Evolutionary conservation across 805 yeast species (phyloP), one percentile per base, ranked within the genome.

Genomic region (Monosporozyma unispora): DNA sequence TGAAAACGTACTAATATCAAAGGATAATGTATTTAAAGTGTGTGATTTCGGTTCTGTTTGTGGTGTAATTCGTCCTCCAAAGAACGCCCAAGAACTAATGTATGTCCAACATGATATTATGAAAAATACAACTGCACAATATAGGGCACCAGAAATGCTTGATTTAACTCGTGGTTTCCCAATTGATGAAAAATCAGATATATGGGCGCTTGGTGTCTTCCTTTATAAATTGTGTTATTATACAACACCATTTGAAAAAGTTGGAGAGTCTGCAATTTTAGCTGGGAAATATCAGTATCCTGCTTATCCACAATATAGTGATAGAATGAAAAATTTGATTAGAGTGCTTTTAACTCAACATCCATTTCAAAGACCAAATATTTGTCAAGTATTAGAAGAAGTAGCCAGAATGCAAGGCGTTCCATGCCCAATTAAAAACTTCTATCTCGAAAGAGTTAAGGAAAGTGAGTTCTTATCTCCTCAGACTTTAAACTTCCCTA

Each of bases 11-110:
- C 70, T 86, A 57, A 73, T 86, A 10, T 78, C 83, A 27, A 74
- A 69, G 2, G 70, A 75, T 45, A 78, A 81, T 0, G 73, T 73
- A 25, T 86, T 72, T 64, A 86, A 86, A 64, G 66, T 86, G 14
- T 84, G 91, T 68, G 95, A 86, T 67, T 86, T 86, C 68, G 95
- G 95, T 3, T 82, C 89, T 4, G 84, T 89, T 0, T 82, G 85
- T 9, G 79, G 80, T 8, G 76, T 79, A 23, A 65, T 81, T 43
- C 74, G 83, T 28, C 81, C 84, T 1, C 89, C 95, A 4, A 70
- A 74, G 48, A 79, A 73, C 49, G 71, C 78, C 2, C 81, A 79
- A 50, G 90, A 85, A 55, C 70, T 81, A 40, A 73, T 76, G 44
- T 65, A 71, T 31, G 69, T 85, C 18, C 83, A 79, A 56, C 79